These are phyloP conservation scores for Solanum bulbocastanum DNA, from an alignment of 257 asterid genomes.

Conservation along the genomic window DNA sequence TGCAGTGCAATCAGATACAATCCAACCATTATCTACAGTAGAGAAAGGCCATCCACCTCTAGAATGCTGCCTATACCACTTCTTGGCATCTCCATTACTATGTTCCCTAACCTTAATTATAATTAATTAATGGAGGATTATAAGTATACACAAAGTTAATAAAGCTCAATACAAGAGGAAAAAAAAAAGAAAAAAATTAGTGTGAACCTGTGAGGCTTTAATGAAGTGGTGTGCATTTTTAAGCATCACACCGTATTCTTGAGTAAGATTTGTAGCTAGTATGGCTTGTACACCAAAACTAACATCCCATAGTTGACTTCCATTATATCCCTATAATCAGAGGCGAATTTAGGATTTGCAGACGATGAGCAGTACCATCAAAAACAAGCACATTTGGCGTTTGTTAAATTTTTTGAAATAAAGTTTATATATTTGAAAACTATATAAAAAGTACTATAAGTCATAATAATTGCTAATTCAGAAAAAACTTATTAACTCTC, in stretches of 20 bases:
- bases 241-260: constrained; percentile 40
- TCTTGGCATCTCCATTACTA: constrained; percentile 15
- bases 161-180: background rate
- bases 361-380: no score
- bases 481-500: background rate
- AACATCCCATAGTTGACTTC: constrained; percentile 71
- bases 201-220: constrained; percentile 44
- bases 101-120: constrained; percentile 27
- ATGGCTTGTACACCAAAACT: constrained; percentile 59
- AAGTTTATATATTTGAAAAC: no score
- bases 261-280: constrained; percentile 27
- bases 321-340: constrained; percentile 40
- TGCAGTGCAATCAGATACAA: constrained; percentile 56
- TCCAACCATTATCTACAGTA: constrained; percentile 66
- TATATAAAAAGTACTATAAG: no score
- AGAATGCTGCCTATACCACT: constrained; percentile 54
- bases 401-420: no score
- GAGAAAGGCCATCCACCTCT: constrained; percentile 85
- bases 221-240: constrained; percentile 48
- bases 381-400: no score
- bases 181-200: background rate
- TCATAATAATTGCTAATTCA: background rate
- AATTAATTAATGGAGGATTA: background rate
- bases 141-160: background rate
- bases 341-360: background rate